phyloP scores from a whole-genome alignment of 768 basidiomycete genomes.

The Polyporus arcularius region DNA sequence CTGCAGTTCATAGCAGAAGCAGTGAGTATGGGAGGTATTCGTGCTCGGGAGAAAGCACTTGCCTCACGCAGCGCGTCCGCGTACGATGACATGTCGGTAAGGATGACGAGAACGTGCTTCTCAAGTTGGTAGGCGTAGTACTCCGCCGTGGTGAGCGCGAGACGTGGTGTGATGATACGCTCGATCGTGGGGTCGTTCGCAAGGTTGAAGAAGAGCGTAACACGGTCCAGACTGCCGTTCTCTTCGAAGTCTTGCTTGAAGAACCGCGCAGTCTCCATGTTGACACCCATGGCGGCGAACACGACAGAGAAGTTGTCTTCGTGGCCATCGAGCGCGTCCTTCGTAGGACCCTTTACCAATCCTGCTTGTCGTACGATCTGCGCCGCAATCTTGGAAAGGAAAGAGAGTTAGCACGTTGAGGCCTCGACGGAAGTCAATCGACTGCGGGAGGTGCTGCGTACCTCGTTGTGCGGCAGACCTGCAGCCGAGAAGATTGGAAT shows the following conservation, averaged over 20 bases:
- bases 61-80: slow-evolving; percentile 95
- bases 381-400: slow-evolving; percentile 79
- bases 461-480: slow-evolving; percentile 98
- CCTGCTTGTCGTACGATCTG: slow-evolving; percentile 99
- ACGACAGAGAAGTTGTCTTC: slow-evolving; percentile 99
- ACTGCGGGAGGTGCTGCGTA: slow-evolving; percentile 34
- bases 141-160: slow-evolving; percentile 97
- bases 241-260: slow-evolving; percentile 99
- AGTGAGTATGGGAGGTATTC: neutral
- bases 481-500: slow-evolving; percentile 99
- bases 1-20: slow-evolving; percentile 35
- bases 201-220: slow-evolving; percentile 97
- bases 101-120: slow-evolving; percentile 98
- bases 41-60: slow-evolving; percentile 31
- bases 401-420: slow-evolving; percentile 6
- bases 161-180: slow-evolving; percentile 98
- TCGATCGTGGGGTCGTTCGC: slow-evolving; percentile 99
- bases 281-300: slow-evolving; percentile 99
- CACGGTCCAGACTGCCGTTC: slow-evolving; percentile 95
- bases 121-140: slow-evolving; percentile 99
- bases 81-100: slow-evolving; percentile 99
- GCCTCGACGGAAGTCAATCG: slow-evolving; percentile 2
- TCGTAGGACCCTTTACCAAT: slow-evolving; percentile 93
- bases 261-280: slow-evolving; percentile 99
- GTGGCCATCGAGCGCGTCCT: slow-evolving; percentile 97